Evolutionary conservation across 495 filamentous ascomycete genomes (phyloP), one percentile per base, ranked within the genome.

Genomic region (Thozetella sp.): DNA sequence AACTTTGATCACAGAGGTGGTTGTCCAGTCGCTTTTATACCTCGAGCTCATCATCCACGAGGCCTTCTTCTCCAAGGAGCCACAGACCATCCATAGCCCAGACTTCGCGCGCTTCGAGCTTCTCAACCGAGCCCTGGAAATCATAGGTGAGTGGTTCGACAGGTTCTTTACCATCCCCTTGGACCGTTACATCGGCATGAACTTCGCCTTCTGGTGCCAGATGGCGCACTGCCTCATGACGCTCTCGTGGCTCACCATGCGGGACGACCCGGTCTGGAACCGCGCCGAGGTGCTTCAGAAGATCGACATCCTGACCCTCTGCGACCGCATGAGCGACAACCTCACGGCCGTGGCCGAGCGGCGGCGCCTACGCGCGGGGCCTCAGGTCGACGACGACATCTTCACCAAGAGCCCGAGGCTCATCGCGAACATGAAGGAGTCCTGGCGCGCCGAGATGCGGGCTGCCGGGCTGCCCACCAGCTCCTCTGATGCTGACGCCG

Each of bases 31-130:
- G 50, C 63, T 79, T 1, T 64, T 69, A 40, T 72, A 69, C 60
- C 71, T 79, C 1, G 78, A 83, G 25, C 63, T 81, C 3, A 63
- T 65, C 3, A 78, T 83, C 53, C 64, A 79, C 48, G 78, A 85
- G 54, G 26, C 72, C 24, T 70, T 73, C 20, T 57, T 80, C 13
- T 67, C 62, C 20, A 71, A 70, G 30, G 23, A 46, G 1, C 12
- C 54, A 0, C 26, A 54, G 0, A 43, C 22, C 22, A 57, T 61
- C 23, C 52, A 54, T 25, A 59, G 58, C 34, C 64, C 70, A n/a
- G 66, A 69, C 53, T 52, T 72, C 20, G 56, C 64, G 55, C 62
- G 67, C 1, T 67, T 68, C 51, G 65, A 72, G 30, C 50, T 63
- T 22, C 60, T 75, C 52, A 66, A 75, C 43, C 58, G 61, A 24